Evolutionary conservation across 768 basidiomycete genomes (phyloP).

Genomic region (Collybiopsis confluens): DNA sequence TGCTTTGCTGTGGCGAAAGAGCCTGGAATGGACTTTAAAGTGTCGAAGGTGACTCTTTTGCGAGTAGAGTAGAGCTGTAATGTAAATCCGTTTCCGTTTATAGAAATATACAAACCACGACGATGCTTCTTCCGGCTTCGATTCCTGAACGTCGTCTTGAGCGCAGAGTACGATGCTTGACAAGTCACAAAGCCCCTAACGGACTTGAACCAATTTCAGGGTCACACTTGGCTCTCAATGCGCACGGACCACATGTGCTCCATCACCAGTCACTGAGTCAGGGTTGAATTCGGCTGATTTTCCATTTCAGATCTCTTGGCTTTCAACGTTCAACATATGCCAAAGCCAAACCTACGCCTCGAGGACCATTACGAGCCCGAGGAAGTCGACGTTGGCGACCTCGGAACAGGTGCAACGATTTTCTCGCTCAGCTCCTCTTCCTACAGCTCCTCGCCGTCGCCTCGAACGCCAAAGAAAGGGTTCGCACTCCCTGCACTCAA

Average conservation of each 20-base stretch:
- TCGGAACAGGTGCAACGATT: conserved; percentile 1
- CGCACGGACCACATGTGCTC: not conserved
- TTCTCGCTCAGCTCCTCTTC: conserved; percentile 6
- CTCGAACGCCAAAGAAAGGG: conserved; percentile 3
- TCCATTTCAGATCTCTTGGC: not conserved
- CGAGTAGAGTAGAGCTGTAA: not conserved
- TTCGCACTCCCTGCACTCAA: conserved; percentile 1
- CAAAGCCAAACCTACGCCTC: conserved; percentile 7
- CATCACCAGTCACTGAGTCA: no score
- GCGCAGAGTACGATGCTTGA: no score
- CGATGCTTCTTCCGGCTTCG: no score
- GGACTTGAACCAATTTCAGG: no score
- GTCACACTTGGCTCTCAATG: not conserved
- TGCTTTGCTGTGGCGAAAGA: not conserved
- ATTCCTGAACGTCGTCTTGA: no score
- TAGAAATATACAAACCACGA: no score
- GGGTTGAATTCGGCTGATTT: no score
- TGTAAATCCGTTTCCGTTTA: not conserved
- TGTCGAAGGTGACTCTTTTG: not conserved
- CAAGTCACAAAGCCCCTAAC: no score
- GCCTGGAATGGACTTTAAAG: no score
- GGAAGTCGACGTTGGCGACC: conserved; percentile 9
- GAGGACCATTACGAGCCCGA: conserved; percentile 4
- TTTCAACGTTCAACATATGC: conserved; percentile 9
- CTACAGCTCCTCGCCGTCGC: conserved; percentile 1